Base-by-base conservation (phyloP, 2,329 filamentous ascomycete species). In the Lecanicillium sp. region DNA sequence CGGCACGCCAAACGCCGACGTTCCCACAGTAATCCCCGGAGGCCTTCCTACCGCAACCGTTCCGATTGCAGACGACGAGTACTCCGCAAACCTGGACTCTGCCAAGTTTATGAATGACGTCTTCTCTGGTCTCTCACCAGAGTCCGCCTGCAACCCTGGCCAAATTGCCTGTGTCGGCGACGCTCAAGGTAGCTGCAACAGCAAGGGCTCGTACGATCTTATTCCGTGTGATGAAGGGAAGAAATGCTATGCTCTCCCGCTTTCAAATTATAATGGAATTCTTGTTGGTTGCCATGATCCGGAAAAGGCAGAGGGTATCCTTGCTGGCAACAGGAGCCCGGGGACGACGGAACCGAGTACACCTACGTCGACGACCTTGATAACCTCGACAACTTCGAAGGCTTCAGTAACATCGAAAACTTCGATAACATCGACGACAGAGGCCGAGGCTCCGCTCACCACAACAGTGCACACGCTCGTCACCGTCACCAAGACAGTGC, bases 221-320 rank as follows among this genome's bases (percentile, higher is more conserved):
- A 50, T 47, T 1, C 43, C 53, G 9, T 67, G 67, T 29, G 58
- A 55, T 20, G 30, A 45, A 2, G 57, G 55, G 9, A 52, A 54
- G 33, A 53, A 58, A 34, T 80, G 75, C 53, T 70, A 66, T 35
- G 75, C 71, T 2, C 52, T 78, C 44, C 76, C 76, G 1, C 67
- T 76, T 62, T 65, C 62, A 28, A 65, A 54, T 9, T 62, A 61
- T 1, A 48, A 50, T 1, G 74, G 72, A 4, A 69, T 74, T 9
- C 51, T 60, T 38, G 57, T 80, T 17, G 64, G 61, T 3, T 80
- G 75, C 44, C 57, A 59, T 19, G 56, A 67, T 35, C 48, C 54
- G 9, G 49, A 51, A 3, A 53, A 56, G 3, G 74, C 71, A 0
- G 49, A 57, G 30, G 52, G 48, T 4, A 56, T 73, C 7, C 55